Evolutionary conservation across 1,284 basidiomycete genomes (phyloP).

Genomic region (Cryptococcus sp.): DNA sequence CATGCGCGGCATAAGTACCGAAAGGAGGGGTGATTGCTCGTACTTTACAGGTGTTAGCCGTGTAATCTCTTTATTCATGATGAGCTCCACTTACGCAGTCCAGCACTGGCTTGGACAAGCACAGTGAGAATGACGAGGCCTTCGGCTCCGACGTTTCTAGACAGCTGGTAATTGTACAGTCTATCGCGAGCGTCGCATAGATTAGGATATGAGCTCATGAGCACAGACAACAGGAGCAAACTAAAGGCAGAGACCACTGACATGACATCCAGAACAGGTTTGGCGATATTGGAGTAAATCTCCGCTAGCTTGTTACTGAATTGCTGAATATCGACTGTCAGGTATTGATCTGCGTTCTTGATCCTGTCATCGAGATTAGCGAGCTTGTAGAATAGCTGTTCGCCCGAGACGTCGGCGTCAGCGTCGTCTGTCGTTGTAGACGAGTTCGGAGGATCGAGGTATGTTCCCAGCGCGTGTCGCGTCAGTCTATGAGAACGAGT

Average conservation of each 20-base stretch:
- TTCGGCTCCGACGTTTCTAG: slow-evolving; percentile 91
- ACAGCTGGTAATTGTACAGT: slow-evolving; percentile 94
- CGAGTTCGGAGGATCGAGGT: slow-evolving; percentile 63
- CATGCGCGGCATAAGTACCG: slow-evolving; percentile 77
- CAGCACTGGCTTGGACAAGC: slow-evolving; percentile 78
- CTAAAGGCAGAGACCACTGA: slow-evolving; percentile 16
- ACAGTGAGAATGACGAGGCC: slow-evolving; percentile 82
- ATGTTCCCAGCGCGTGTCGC: slow-evolving; percentile 75
- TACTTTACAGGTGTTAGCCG: slow-evolving; percentile 56
- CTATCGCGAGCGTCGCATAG: slow-evolving; percentile 52
- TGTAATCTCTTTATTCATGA: neutral
- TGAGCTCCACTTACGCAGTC: slow-evolving; percentile 64
- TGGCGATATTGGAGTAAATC: slow-evolving; percentile 91
- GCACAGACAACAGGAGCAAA: neutral
- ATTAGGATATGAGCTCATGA: neutral
- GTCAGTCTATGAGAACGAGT: slow-evolving; percentile 59
- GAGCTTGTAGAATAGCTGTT: slow-evolving; percentile 85
- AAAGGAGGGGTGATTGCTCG: slow-evolving; percentile 89
- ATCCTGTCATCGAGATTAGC: slow-evolving; percentile 92
- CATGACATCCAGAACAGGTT: slow-evolving; percentile 83
- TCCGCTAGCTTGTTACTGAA: slow-evolving; percentile 90
- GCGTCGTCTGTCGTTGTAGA: slow-evolving; percentile 4
- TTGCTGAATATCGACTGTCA: slow-evolving; percentile 92
- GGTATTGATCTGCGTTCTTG: slow-evolving; percentile 81
- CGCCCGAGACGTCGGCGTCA: slow-evolving; percentile 30